Percentiles rank a stretch among this genome's conserved stretches.
These are phyloP conservation scores for Bipolaris sorokiniana DNA, from an alignment of 2,329 filamentous ascomycete genomes.

Conservation along the genomic window DNA sequence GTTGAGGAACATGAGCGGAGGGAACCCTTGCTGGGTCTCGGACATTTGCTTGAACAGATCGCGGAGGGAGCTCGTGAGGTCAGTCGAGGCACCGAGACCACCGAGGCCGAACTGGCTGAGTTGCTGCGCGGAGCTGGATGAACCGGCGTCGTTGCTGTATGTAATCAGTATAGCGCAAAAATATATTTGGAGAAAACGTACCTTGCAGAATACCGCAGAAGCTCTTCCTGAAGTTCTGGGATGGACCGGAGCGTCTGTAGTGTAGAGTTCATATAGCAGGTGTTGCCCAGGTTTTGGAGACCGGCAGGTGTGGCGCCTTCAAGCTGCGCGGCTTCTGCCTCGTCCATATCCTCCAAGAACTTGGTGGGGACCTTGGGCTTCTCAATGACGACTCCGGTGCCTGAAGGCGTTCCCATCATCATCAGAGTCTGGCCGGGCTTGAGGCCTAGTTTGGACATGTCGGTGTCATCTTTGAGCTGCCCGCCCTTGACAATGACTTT, in stretches of 20 bases:
- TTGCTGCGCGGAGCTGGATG: constrained; percentile 40
- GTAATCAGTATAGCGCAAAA: constrained; percentile 18
- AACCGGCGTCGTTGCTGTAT: constrained; percentile 36
- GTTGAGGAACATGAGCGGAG: constrained; percentile 81
- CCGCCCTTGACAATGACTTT: constrained; percentile 95
- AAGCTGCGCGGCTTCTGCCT: constrained; percentile 83
- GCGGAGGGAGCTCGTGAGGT: constrained; percentile 78
- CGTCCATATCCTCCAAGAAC: constrained; percentile 97
- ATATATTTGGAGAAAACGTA: constrained; percentile 19
- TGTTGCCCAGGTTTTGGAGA: constrained; percentile 91
- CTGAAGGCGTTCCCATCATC: constrained; percentile 92
- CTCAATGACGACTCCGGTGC: constrained; percentile 66
- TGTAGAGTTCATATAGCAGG: constrained; percentile 97
- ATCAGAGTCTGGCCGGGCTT: constrained; percentile 88
- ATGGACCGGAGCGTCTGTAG: constrained; percentile 89
- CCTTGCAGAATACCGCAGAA: constrained; percentile 66
- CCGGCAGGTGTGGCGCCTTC: constrained; percentile 87
- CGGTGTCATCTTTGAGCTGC: constrained; percentile 93
- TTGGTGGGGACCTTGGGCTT: constrained; percentile 79
- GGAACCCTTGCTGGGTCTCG: constrained; percentile 84
- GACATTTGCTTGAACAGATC: constrained; percentile 89
- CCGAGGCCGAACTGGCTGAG: constrained; percentile 62
- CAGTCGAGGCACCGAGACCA: constrained; percentile 65
- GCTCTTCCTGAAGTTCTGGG: constrained; percentile 84
- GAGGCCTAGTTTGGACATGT: constrained; percentile 80